Evolutionary conservation across 371 early-diverging fungal genomes (phyloP).

Genomic region (Rhizopus microsporus): DNA sequence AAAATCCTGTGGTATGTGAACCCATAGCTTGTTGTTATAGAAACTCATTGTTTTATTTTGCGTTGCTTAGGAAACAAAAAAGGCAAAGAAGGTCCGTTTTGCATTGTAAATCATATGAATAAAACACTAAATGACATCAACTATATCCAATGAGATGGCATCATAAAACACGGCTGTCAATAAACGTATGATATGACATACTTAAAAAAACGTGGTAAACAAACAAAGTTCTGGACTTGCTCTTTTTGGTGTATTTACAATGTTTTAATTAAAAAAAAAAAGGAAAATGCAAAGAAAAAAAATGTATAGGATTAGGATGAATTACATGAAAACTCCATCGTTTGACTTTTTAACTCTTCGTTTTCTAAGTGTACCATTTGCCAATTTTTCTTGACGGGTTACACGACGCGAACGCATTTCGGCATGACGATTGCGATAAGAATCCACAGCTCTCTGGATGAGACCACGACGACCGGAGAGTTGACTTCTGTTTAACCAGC

Average conservation of each 20-base stretch:
- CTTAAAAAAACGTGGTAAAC: background rate
- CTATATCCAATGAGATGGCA: background rate
- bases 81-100: slow-evolving; percentile 22
- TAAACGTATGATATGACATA: background rate
- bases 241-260: background rate
- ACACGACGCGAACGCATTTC: slow-evolving; percentile 73
- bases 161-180: background rate
- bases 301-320: too few species aligned
- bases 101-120: slow-evolving; percentile 4
- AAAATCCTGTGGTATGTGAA: slow-evolving; percentile 7
- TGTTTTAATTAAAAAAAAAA: slow-evolving; percentile 3
- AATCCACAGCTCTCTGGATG: slow-evolving; percentile 90
- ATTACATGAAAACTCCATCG: background rate
- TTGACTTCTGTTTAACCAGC: slow-evolving; percentile 74
- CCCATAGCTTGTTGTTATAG: background rate
- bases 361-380: slow-evolving; percentile 66
- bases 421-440: slow-evolving; percentile 79
- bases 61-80: slow-evolving; percentile 12
- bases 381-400: slow-evolving; percentile 72
- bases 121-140: background rate
- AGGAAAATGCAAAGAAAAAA: background rate
- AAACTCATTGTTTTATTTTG: background rate
- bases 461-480: slow-evolving; percentile 83
- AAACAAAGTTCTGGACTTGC: background rate
- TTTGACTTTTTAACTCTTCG: slow-evolving; percentile 36